These are phyloP conservation scores for Anisodus tanguticus DNA, from an alignment of 257 asterid species.

Conservation along the genomic window DNA sequence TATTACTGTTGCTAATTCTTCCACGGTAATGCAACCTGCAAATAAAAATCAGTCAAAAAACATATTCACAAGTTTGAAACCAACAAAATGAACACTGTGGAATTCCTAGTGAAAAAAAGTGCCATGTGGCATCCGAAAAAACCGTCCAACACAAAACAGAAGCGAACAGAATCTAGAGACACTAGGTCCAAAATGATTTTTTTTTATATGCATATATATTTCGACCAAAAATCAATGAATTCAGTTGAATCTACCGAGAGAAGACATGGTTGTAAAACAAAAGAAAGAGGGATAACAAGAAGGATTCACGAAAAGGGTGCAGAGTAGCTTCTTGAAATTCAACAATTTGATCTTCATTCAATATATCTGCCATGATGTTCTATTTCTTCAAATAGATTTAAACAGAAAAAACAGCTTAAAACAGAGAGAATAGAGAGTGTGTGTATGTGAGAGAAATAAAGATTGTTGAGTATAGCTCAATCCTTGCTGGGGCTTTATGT, in stretches of 20 bases:
- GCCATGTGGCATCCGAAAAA: too few species aligned
- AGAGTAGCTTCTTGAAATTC: slow-evolving; percentile 46
- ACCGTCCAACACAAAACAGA: too few species aligned
- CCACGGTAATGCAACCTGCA: slow-evolving; percentile 49
- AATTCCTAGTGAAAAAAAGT: too few species aligned
- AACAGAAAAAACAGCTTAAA: neutral
- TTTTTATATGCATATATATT: too few species aligned
- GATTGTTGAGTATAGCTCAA: neutral
- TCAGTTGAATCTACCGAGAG: too few species aligned
- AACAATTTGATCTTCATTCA: slow-evolving; percentile 49
- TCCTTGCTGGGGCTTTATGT: neutral
- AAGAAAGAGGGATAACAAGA: neutral
- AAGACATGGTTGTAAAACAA: too few species aligned
- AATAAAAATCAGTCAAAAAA: neutral
- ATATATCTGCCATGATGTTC: slow-evolving; percentile 39
- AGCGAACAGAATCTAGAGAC: too few species aligned
- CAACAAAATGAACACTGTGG: neutral
- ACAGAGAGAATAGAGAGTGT: neutral
- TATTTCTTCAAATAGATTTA: neutral
- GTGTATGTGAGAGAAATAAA: too few species aligned
- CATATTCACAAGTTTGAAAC: neutral
- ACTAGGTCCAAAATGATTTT: too few species aligned
- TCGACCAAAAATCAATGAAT: too few species aligned
- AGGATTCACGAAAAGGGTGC: neutral
- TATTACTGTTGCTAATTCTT: slow-evolving; percentile 50